Percentiles rank a stretch among this genome's conserved stretches.
phyloP scores from a whole-genome alignment of 2,329 filamentous ascomycete species.

The Aureobasidium pullulans region DNA sequence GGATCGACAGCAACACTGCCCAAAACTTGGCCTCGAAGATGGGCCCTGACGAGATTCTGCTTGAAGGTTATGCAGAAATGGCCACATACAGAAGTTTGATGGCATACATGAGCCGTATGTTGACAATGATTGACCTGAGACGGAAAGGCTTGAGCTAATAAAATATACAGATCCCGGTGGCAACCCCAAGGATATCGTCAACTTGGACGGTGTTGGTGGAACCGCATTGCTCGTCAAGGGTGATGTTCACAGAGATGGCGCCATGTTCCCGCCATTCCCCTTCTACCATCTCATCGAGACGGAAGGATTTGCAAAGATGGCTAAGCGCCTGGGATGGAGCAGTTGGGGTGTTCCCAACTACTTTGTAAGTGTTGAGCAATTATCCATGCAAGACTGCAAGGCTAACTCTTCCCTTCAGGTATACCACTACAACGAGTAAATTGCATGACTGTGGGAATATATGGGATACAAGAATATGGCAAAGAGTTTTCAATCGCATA shows the following conservation, averaged over 20 bases:
- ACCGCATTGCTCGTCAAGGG: constrained; percentile 91
- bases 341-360: constrained; percentile 92
- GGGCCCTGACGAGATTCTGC: constrained; percentile 82
- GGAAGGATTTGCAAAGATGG: constrained; percentile 97
- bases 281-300: constrained; percentile 98
- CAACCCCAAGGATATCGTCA: constrained; percentile 37
- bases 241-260: constrained; percentile 91
- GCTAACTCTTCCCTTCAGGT: constrained; percentile 46
- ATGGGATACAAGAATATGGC: background rate
- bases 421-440: constrained; percentile 79
- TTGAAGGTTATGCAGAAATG: constrained; percentile 91
- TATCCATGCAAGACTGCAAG: background rate
- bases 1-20: constrained; percentile 82
- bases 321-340: constrained; percentile 75
- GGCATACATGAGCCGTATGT: constrained; percentile 65
- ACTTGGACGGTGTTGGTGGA: constrained; percentile 87
- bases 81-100: constrained; percentile 87
- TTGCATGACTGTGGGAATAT: background rate
- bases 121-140: constrained; percentile 18
- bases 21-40: constrained; percentile 68
- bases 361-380: constrained; percentile 55
- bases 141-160: background rate
- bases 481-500: background rate
- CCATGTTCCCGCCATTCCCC: constrained; percentile 95
- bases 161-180: constrained; percentile 19